Evolutionary conservation across 2,329 filamentous ascomycete species (phyloP).

Genomic region (Colletotrichum theobromicola): DNA sequence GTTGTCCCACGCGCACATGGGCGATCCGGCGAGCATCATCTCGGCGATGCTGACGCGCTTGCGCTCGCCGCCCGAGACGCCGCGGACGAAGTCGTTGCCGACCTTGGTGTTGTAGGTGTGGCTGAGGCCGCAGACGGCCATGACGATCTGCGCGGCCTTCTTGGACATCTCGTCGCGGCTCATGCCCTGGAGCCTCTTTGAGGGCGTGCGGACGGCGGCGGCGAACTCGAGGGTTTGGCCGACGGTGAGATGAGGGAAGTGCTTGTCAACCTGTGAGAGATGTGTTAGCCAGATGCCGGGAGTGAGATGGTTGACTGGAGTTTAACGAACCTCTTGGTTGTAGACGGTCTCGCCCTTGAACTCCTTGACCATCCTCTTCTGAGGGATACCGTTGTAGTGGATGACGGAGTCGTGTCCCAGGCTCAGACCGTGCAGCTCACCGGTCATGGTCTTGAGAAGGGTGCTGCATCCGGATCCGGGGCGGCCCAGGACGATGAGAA

Average conservation of each 20-base stretch:
- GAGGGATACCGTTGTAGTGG: conserved; percentile 67
- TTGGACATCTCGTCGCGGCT: conserved; percentile 63
- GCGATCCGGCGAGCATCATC: conserved; percentile 69
- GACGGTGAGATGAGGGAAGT: conserved; percentile 80
- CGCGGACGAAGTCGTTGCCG: conserved; percentile 75
- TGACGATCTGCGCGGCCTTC: conserved; percentile 70
- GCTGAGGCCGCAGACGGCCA: conserved; percentile 74
- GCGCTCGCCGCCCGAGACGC: conserved; percentile 73
- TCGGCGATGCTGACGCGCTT: conserved; percentile 86
- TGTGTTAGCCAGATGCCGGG: neutral
- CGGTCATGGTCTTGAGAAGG: conserved; percentile 65
- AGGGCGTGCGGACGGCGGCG: conserved; percentile 70
- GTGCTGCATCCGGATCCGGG: conserved; percentile 71
- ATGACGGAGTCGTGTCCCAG: conserved; percentile 56
- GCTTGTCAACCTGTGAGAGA: conserved; percentile 61
- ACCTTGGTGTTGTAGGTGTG: conserved; percentile 77
- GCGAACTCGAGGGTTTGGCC: conserved; percentile 78
- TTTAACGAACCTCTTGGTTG: conserved; percentile 68
- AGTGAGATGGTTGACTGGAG: too few relatives aligned
- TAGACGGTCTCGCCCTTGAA: conserved; percentile 74
- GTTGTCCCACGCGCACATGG: conserved; percentile 71
- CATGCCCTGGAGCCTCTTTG: conserved; percentile 67
- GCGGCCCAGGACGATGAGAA: conserved; percentile 71
- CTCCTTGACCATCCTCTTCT: conserved; percentile 58
- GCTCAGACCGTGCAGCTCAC: conserved; percentile 63